Evolutionary conservation across 805 yeast genomes (phyloP), one percentile per base, ranked within the genome.

Genomic region (Lipomyces starkeyi): DNA sequence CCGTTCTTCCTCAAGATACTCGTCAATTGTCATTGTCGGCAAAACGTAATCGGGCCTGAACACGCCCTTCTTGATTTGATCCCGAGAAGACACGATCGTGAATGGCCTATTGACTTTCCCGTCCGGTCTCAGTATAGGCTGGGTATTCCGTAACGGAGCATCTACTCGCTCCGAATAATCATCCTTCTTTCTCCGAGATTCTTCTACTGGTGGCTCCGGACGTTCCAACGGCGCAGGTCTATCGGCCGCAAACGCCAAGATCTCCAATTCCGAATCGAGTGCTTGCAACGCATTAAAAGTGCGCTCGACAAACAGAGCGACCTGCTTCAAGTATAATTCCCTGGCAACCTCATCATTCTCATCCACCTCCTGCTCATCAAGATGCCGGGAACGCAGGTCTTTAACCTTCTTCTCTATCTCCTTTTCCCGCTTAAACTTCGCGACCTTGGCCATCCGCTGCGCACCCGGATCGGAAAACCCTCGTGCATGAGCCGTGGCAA

Each of bases 21-120:
- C 98, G 71, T 95, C 99, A 0, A 95, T 93, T 0, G 97, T 83
- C 95, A 95, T 91, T 0, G 98, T 91, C 1, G 99, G 99, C 35
- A 94, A 82, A 32, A 84, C 87, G 78, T 95, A 98, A 0, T 98
- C 99, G 1, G 96, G 91, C 1, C 98, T 97, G 73, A 86, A 87
- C 0, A 93, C 97, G 73, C 88, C 86, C 40, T 83, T 80, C 66
- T 84, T 81, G 20, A 91, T 72, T 58, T 88, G 86, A 49, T 86
- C 86, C 67, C 86, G 83, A 2, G 77, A 65, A 3, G 75, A 81
- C 14, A 87, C 86, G 20, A 94, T 83, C 0, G 94, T 90, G 78
- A 94, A 95, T 11, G 98, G 98, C 73, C 90, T 85, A 40, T 91
- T 78, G 5, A 94, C 89, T 76, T 89, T 90, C 2, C 98, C 98